A percentile compares a stretch with the other conserved stretches of the same genome.
Evolutionary conservation across 257 asterid genomes (phyloP).

Genomic region (Solanum peruvianum): DNA sequence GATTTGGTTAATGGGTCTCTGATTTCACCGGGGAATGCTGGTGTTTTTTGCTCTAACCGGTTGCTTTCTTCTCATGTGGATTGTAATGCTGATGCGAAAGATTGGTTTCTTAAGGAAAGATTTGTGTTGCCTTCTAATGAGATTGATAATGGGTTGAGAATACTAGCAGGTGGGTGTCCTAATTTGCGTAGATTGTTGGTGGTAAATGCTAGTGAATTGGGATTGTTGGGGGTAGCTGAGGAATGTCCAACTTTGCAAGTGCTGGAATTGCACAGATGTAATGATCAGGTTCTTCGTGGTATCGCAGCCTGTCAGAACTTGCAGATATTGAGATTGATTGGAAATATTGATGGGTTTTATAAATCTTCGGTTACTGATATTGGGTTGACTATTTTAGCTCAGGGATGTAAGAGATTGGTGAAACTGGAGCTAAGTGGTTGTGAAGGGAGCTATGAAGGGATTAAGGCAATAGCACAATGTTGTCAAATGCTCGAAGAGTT

Average conservation of each 20-base stretch:
- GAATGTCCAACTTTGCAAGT: conserved; percentile 65
- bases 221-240: conserved; percentile 53
- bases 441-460: conserved; percentile 60
- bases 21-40: conserved; percentile 27
- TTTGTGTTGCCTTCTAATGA: conserved; percentile 28
- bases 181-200: conserved; percentile 43
- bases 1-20: conserved; percentile 51
- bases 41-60: conserved; percentile 32
- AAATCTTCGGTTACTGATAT: conserved; percentile 44
- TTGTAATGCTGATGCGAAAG: conserved; percentile 23
- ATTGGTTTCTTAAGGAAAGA: conserved; percentile 27
- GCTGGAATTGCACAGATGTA: conserved; percentile 51
- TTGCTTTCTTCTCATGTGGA: conserved; percentile 27
- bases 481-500: conserved; percentile 65
- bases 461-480: conserved; percentile 58
- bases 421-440: conserved; percentile 70
- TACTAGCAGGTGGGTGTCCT: conserved; percentile 43
- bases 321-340: conserved; percentile 50
- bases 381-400: conserved; percentile 67
- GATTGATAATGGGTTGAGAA: conserved; percentile 44
- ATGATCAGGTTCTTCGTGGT: conserved; percentile 54
- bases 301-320: conserved; percentile 56
- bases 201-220: conserved; percentile 62
- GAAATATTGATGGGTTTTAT: conserved; percentile 34
- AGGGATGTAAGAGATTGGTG: conserved; percentile 60